Evolutionary conservation across 139 green algal genomes (phyloP).

Genomic region (Chlorella sp.): DNA sequence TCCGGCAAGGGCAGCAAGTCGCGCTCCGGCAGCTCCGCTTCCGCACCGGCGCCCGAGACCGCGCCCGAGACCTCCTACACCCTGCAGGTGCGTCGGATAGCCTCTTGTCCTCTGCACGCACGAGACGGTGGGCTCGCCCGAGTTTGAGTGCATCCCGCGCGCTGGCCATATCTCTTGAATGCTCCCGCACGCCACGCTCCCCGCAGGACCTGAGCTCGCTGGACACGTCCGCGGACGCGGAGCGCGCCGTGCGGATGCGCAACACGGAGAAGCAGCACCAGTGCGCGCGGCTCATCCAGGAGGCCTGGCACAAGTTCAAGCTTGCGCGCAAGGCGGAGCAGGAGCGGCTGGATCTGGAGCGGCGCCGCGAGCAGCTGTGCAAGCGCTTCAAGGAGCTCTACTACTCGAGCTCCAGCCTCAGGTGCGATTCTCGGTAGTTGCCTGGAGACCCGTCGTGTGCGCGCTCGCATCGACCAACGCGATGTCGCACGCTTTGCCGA

Average conservation of each 20-base stretch:
- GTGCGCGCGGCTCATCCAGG: background rate
- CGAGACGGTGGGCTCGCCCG: background rate
- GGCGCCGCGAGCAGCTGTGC: background rate
- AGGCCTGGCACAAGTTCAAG: background rate
- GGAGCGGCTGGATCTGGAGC: background rate
- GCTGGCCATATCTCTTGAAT: no score
- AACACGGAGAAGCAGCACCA: background rate
- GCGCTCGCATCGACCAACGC: no score
- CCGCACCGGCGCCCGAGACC: no score
- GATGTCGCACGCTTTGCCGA: no score
- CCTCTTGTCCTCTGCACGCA: background rate
- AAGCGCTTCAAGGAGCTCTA: background rate
- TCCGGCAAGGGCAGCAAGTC: no score
- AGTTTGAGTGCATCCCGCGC: background rate
- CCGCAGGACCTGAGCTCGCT: background rate
- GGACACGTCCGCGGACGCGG: background rate
- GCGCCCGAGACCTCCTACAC: no score
- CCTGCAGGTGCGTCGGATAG: no score
- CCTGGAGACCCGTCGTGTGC: no score
- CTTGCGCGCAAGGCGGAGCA: background rate
- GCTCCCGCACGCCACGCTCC: no score
- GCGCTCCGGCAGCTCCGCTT: no score
- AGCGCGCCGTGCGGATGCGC: background rate
- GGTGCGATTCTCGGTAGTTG: background rate
- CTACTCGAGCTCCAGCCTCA: background rate